A percentile compares a stretch with the other conserved stretches of the same genome.
Conservation (phyloP, 1,284 basidiomycete genomes). For the Schizophyllum commune region DNA sequence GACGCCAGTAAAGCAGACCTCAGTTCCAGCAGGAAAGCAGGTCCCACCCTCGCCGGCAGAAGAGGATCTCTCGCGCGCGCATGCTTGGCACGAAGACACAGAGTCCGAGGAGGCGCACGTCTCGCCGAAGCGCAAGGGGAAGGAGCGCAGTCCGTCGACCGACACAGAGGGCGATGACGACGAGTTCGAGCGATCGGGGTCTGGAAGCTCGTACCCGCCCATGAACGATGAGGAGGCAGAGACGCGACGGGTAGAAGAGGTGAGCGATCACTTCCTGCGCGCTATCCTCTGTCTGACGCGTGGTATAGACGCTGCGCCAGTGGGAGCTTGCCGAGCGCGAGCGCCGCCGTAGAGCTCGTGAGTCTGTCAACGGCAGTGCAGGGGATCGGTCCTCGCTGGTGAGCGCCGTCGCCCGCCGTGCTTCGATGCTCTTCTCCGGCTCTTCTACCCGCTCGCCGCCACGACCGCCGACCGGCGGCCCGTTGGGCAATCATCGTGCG, state of each 20-base stretch:
- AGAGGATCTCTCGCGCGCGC: constrained; percentile 35
- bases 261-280: constrained; percentile 22
- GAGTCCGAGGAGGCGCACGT: neutral
- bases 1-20: too few relatives aligned
- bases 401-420: constrained; percentile 44
- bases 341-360: constrained; percentile 56
- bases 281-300: constrained; percentile 3
- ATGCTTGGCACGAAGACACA: constrained; percentile 22
- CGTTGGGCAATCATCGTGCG: constrained; percentile 30
- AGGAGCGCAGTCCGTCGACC: constrained; percentile 19
- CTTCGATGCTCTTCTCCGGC: constrained; percentile 43
- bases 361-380: constrained; percentile 26
- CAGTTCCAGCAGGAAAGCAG: neutral
- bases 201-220: constrained; percentile 50
- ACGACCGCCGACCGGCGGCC: constrained; percentile 19
- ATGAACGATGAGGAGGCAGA: constrained; percentile 56
- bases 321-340: constrained; percentile 71
- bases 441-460: constrained; percentile 25
- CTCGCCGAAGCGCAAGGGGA: neutral
- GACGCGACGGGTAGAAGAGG: constrained; percentile 63
- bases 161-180: constrained; percentile 22
- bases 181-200: constrained; percentile 7
- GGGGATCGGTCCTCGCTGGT: constrained; percentile 38
- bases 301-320: constrained; percentile 51
- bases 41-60: constrained; percentile 22